A percentile compares a stretch with the other conserved stretches of the same genome.
Conservation (phyloP, 1,284 basidiomycete genomes). For the Microbotryum violaceum region DNA sequence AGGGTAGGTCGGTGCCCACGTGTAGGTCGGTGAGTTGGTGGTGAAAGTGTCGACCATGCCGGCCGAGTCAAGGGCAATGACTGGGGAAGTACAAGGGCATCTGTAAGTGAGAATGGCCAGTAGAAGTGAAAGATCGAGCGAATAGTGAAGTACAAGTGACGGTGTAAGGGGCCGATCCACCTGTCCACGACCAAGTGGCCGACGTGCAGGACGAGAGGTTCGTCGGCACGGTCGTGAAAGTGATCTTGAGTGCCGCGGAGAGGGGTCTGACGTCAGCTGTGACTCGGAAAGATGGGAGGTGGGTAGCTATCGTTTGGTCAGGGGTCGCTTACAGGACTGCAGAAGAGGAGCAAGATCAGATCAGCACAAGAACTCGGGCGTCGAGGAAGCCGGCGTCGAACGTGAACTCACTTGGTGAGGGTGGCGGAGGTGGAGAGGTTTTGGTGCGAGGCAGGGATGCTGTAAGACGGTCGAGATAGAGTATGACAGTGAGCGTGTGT, state of each 20-base stretch:
- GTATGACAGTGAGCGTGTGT: not conserved
- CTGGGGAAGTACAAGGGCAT: not conserved
- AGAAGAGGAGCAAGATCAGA: no score
- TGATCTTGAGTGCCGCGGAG: not conserved
- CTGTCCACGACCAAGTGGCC: constrained; percentile 1
- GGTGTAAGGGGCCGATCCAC: constrained; percentile 1
- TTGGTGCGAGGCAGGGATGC: constrained; percentile 1
- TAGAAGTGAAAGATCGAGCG: no score
- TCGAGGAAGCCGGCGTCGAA: no score
- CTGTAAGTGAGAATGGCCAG: not conserved
- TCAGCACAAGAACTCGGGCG: not conserved
- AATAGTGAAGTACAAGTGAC: not conserved
- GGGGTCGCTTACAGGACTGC: not conserved
- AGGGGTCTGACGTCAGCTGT: not conserved
- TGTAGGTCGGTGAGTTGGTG: not conserved
- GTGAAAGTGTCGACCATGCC: not conserved
- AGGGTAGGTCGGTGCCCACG: not conserved
- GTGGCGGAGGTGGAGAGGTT: not conserved
- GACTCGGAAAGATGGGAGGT: not conserved
- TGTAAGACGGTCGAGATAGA: not conserved
- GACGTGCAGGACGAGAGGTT: not conserved
- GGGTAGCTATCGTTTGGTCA: no score
- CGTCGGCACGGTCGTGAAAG: not conserved
- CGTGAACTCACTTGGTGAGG: not conserved
- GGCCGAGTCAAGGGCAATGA: not conserved